These are phyloP conservation scores for Phytomonas sp. DNA, from an alignment of 208 protist genomes.

Conservation along the genomic window DNA sequence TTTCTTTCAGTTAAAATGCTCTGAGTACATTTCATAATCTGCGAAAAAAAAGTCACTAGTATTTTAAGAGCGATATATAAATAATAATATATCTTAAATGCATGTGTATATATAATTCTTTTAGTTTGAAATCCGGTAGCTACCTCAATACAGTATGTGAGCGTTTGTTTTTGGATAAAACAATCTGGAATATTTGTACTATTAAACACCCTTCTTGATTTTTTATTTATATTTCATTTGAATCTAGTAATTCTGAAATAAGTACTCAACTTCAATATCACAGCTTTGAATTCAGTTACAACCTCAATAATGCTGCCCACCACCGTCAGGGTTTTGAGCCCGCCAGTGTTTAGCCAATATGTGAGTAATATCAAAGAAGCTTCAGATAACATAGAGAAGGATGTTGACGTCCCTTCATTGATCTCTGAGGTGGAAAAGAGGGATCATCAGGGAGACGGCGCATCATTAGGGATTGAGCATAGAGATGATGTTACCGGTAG, in stretches of 20 bases:
- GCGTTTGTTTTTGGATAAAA: background rate
- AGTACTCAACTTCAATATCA: background rate
- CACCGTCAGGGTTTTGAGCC: background rate
- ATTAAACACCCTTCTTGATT: background rate
- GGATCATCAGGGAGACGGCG: background rate
- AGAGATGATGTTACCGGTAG: background rate
- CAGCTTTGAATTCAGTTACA: background rate
- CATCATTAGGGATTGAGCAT: background rate
- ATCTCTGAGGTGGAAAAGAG: background rate
- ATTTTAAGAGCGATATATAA: background rate
- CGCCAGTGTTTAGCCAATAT: background rate
- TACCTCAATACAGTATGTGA: background rate
- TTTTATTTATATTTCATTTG: background rate
- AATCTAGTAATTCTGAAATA: background rate
- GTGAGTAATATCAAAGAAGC: background rate
- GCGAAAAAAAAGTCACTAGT: background rate
- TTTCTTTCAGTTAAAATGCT: slow-evolving; percentile 6
- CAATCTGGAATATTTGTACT: background rate
- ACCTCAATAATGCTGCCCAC: background rate
- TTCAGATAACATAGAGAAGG: background rate
- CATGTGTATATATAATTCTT: background rate
- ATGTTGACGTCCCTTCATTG: background rate
- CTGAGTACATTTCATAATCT: background rate
- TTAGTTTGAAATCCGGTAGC: background rate
- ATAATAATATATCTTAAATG: slow-evolving; percentile 2